Percentiles rank a stretch among this genome's conserved stretches.
Conservation (phyloP, 2,329 filamentous ascomycete species). For the Xylaria sp. region DNA sequence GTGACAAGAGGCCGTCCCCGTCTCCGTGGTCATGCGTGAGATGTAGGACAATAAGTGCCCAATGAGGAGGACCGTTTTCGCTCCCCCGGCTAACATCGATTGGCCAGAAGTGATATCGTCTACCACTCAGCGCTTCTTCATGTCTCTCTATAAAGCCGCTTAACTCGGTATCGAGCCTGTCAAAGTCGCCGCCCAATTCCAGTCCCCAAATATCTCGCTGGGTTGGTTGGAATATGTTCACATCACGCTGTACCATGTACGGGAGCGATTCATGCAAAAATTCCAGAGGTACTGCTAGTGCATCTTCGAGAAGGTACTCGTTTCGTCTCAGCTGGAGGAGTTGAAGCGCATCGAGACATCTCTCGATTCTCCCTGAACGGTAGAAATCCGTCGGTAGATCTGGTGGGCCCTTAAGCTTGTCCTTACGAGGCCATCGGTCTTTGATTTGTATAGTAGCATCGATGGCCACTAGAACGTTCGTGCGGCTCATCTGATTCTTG, state of each 20-base stretch:
- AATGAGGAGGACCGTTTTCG: not conserved
- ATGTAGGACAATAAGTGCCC: conserved; percentile 37
- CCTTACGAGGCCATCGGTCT: conserved; percentile 26
- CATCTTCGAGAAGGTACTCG: not conserved
- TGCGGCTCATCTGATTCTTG: conserved; percentile 7
- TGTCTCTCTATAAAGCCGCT: not conserved
- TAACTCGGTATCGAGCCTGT: not conserved
- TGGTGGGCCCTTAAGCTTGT: conserved; percentile 16
- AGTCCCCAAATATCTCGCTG: conserved; percentile 1
- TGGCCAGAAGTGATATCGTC: conserved; percentile 40
- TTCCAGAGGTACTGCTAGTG: conserved; percentile 22
- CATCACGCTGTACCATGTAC: conserved; percentile 29
- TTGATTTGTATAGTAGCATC: not conserved
- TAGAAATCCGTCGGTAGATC: conserved; percentile 11
- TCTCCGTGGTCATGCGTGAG: not conserved
- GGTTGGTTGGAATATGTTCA: conserved; percentile 19
- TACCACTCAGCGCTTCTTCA: not conserved
- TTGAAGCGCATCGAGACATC: conserved; percentile 23
- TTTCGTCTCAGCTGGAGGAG: conserved; percentile 19
- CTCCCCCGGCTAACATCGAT: conserved; percentile 26
- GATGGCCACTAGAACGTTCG: conserved; percentile 10
- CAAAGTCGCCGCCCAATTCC: not conserved
- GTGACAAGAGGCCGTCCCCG: not conserved
- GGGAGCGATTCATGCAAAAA: conserved; percentile 34
- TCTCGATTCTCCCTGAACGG: not conserved